Evolutionary conservation across 2,329 filamentous ascomycete genomes (phyloP).

Genomic region (Exophiala sideris): DNA sequence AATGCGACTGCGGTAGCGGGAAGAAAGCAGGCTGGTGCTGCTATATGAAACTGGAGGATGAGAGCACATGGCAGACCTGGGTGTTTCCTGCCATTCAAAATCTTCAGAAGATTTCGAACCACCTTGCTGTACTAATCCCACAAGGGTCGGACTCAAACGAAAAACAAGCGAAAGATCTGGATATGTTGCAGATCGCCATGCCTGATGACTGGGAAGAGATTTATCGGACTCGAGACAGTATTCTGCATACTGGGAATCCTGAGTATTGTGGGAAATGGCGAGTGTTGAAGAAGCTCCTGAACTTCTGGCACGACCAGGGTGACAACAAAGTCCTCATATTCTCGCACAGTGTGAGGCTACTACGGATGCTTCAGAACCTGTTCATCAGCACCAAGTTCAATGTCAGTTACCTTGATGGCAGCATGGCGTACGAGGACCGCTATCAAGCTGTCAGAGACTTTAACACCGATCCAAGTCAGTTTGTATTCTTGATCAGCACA

Average conservation of each 20-base stretch:
- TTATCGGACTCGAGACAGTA: conserved; percentile 71
- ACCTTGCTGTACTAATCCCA: conserved; percentile 84
- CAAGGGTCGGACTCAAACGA: conserved; percentile 60
- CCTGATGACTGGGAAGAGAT: conserved; percentile 72
- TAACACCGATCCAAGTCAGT: conserved; percentile 81
- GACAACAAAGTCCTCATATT: conserved; percentile 90
- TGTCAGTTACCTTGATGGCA: conserved; percentile 85
- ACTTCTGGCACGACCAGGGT: conserved; percentile 83
- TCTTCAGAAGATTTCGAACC: conserved; percentile 85
- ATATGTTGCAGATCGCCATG: conserved; percentile 68
- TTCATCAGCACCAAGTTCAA: conserved; percentile 88
- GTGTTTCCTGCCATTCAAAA: conserved; percentile 83
- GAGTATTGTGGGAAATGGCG: conserved; percentile 98
- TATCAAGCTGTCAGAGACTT: conserved; percentile 82
- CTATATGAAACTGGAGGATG: conserved; percentile 56
- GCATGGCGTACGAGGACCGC: conserved; percentile 77
- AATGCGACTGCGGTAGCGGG: conserved; percentile 66
- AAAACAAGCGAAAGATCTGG: conserved; percentile 74
- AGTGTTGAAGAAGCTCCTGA: conserved; percentile 77
- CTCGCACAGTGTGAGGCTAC: conserved; percentile 80
- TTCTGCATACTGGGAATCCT: conserved; percentile 76
- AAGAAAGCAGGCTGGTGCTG: conserved; percentile 83
- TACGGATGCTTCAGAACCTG: conserved; percentile 78
- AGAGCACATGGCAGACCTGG: conserved; percentile 64
- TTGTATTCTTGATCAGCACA: conserved; percentile 94